Conservation (phyloP, 2,329 filamentous ascomycete species). For the Xylariaceae sp. region DNA sequence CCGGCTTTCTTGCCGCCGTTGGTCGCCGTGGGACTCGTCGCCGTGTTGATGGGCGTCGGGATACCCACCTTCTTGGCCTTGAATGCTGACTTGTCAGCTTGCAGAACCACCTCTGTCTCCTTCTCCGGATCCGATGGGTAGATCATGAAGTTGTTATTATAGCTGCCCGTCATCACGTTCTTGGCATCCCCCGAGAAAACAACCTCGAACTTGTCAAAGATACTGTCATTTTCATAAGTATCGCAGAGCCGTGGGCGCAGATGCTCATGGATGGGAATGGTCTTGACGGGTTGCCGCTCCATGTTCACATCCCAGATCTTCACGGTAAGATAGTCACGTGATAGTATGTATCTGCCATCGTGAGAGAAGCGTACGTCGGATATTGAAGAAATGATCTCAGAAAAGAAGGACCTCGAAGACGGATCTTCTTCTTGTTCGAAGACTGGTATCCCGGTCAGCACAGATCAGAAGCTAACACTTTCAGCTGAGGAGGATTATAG, state of each 20-base stretch:
- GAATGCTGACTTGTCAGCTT: constrained; percentile 98
- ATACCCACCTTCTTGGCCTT: constrained; percentile 99
- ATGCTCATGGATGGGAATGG: constrained; percentile 97
- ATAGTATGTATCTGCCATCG: constrained; percentile 95
- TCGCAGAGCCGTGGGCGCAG: constrained; percentile 90
- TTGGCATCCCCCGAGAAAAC: constrained; percentile 97
- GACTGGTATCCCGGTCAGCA: constrained; percentile 51
- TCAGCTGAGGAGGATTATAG: neutral
- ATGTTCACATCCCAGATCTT: constrained; percentile 99
- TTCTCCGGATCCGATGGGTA: constrained; percentile 95
- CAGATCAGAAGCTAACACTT: neutral
- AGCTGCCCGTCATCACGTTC: constrained; percentile 99
- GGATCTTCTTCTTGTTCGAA: constrained; percentile 99
- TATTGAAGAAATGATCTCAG: constrained; percentile 98
- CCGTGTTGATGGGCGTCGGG: constrained; percentile 88
- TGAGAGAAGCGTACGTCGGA: constrained; percentile 97
- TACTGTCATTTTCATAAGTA: constrained; percentile 98
- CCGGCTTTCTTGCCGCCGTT: constrained; percentile 81
- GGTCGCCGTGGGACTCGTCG: constrained; percentile 65
- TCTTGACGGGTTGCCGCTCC: constrained; percentile 96
- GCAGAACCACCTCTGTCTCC: constrained; percentile 94
- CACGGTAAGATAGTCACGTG: constrained; percentile 94
- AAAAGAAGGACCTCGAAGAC: constrained; percentile 96
- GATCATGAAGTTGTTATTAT: constrained; percentile 99
- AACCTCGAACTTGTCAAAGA: constrained; percentile 99